phyloP scores from a whole-genome alignment of 495 filamentous ascomycete species.

The Rhypophila decipiens region DNA sequence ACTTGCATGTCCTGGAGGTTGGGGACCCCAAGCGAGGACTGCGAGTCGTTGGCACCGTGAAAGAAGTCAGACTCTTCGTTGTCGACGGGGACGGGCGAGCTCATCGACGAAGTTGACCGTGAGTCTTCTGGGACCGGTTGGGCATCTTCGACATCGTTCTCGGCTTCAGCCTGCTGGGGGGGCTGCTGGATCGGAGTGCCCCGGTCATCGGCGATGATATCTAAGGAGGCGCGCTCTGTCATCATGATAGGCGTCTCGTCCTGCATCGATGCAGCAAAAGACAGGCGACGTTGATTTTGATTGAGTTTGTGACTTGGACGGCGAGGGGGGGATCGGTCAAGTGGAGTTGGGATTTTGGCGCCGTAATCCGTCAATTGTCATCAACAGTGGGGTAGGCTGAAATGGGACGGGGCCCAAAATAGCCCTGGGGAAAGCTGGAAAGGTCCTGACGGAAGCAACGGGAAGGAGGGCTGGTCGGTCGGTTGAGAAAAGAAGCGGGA shows the following conservation, averaged over 20 bases:
- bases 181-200: slow-evolving; percentile 1
- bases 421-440: slow-evolving; percentile 10
- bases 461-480: neutral
- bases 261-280: neutral
- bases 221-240: slow-evolving; percentile 34
- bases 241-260: slow-evolving; percentile 9
- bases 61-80: slow-evolving; percentile 91
- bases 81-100: slow-evolving; percentile 72
- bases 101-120: slow-evolving; percentile 65
- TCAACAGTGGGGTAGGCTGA: slow-evolving; percentile 11
- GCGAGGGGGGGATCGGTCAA: slow-evolving; percentile 11
- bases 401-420: slow-evolving; percentile 18
- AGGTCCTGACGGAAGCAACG: neutral
- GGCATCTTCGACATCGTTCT: neutral
- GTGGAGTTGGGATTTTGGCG: slow-evolving; percentile 21
- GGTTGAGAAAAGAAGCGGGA: neutral
- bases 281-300: neutral
- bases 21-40: slow-evolving; percentile 78
- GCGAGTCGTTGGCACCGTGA: slow-evolving; percentile 76
- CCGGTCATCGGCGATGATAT: slow-evolving; percentile 36
- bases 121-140: slow-evolving; percentile 19
- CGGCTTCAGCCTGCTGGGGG: neutral
- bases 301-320: neutral
- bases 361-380: slow-evolving; percentile 16
- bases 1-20: slow-evolving; percentile 67